A percentile compares a stretch with the other conserved stretches of the same genome.
Evolutionary conservation across 495 filamentous ascomycete genomes (phyloP).

Genomic region (Cenococcum geophilum): DNA sequence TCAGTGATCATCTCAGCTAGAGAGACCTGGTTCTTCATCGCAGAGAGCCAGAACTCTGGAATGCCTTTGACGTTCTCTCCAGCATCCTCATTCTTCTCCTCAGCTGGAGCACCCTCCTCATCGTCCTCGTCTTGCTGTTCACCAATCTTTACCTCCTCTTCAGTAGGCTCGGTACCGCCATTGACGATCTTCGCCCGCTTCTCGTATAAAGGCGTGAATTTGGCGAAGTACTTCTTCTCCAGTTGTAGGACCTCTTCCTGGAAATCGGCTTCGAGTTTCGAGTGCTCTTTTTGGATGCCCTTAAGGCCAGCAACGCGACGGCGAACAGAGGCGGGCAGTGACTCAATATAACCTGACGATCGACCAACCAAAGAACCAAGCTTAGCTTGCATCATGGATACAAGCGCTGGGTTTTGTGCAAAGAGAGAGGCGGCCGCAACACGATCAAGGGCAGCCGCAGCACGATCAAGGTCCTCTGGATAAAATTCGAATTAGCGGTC

Average conservation of each 20-base stretch:
- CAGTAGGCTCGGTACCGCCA: slow-evolving; percentile 76
- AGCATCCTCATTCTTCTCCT: slow-evolving; percentile 48
- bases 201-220: slow-evolving; percentile 96
- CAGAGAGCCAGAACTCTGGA: slow-evolving; percentile 98
- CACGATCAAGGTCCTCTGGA: slow-evolving; percentile 83
- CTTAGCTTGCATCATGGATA: slow-evolving; percentile 95
- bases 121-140: slow-evolving; percentile 72
- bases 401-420: slow-evolving; percentile 84
- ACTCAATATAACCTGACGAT: slow-evolving; percentile 97
- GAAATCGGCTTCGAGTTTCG: slow-evolving; percentile 95
- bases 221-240: slow-evolving; percentile 98
- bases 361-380: slow-evolving; percentile 87
- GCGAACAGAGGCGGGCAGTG: slow-evolving; percentile 78
- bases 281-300: slow-evolving; percentile 97
- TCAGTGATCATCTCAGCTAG: slow-evolving; percentile 98
- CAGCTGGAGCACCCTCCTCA: slow-evolving; percentile 48
- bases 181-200: slow-evolving; percentile 92
- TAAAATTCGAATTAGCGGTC: slow-evolving; percentile 30
- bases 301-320: slow-evolving; percentile 91
- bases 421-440: slow-evolving; percentile 84
- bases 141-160: slow-evolving; percentile 77
- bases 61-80: slow-evolving; percentile 60
- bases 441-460: slow-evolving; percentile 77
- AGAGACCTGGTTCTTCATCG: slow-evolving; percentile 98
- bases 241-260: slow-evolving; percentile 96